Evolutionary conservation across 768 basidiomycete species (phyloP), one percentile per base, ranked within the genome.

Genomic region (Polyporus arcularius): DNA sequence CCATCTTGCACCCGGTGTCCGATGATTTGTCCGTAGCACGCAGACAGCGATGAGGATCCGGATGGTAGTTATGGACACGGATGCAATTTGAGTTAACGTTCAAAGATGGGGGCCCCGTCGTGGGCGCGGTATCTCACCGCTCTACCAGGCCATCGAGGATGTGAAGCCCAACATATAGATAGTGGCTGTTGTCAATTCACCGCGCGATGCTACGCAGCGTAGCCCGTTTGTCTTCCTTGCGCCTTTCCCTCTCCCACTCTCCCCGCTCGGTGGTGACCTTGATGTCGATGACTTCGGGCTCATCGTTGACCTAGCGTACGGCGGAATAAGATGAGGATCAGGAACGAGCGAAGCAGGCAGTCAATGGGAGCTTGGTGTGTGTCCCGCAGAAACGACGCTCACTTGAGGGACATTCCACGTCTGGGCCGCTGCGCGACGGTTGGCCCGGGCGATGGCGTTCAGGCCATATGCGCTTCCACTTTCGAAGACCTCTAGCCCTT

Each of bases 181-280:
- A 2, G 1, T 11, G 35, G 35, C 35, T 11, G 35, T 1, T 11
- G 1, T 35, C 1, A 6, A 3, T 2, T 35, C 35, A 35, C 35
- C 35, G 35, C 3, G 7, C 35, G 35, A 3, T 35, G 35, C 35
- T 35, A 35, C 35, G 35, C 6, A 35, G 11, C 1, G 35, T 35
- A 35, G 35, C 1, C 7, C 42, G 16, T 43, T 28, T 12, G 16
- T 38, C 32, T 31, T 15, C 8, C 49, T 51, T 31, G 15, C 21
- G 49, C 14, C 49, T 15, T 12, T 38, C 49, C 8, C 18, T 32
- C 31, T 32, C 52, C 52, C 52, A 53, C 7, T 26, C 52, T 9
- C 26, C 52, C 16, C 32, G 35, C 52, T 53, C 52, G 16, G 52
- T 53, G 15, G 52, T 53, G n/a, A 53, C 52, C 38, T 39, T 53